A percentile compares a stretch with the other conserved stretches of the same genome.
Conservation (phyloP, 768 basidiomycete genomes). For the Tricholoma sp. region DNA sequence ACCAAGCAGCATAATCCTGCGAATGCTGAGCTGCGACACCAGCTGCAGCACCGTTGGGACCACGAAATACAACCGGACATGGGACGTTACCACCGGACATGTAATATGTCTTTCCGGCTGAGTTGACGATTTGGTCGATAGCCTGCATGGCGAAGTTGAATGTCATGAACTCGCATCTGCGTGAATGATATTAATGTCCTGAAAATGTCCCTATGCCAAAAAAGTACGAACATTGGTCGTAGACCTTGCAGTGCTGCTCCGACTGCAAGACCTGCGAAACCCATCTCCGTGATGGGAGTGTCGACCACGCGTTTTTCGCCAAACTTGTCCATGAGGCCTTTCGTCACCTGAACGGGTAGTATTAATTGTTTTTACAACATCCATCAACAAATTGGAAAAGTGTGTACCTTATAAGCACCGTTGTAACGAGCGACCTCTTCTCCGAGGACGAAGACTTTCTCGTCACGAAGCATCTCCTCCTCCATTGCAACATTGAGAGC, state of each 20-base stretch:
- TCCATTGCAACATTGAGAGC: slow-evolving; percentile 98
- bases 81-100: slow-evolving; percentile 99
- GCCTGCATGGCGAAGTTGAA: slow-evolving; percentile 99
- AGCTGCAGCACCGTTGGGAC: slow-evolving; percentile 96
- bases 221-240: slow-evolving; percentile 69
- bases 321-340: slow-evolving; percentile 98
- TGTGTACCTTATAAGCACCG: slow-evolving; percentile 85
- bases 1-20: slow-evolving; percentile 97
- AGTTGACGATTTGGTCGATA: slow-evolving; percentile 99
- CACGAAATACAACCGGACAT: slow-evolving; percentile 98
- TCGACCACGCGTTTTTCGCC: slow-evolving; percentile 98
- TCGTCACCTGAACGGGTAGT: slow-evolving; percentile 69
- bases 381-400: not conserved
- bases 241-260: slow-evolving; percentile 94
- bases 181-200: slow-evolving; percentile 8
- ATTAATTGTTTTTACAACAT: not conserved
- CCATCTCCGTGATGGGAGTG: slow-evolving; percentile 97
- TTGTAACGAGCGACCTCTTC: slow-evolving; percentile 99
- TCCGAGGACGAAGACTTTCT: slow-evolving; percentile 90
- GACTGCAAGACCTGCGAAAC: slow-evolving; percentile 94
- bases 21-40: slow-evolving; percentile 98
- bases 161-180: slow-evolving; percentile 98
- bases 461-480: slow-evolving; percentile 97
- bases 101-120: slow-evolving; percentile 99
- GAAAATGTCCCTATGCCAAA: slow-evolving; percentile 6